Percentiles rank a stretch among this genome's conserved stretches.
Conservation (phyloP, 2,329 filamentous ascomycete genomes). For the Nemania sp. region DNA sequence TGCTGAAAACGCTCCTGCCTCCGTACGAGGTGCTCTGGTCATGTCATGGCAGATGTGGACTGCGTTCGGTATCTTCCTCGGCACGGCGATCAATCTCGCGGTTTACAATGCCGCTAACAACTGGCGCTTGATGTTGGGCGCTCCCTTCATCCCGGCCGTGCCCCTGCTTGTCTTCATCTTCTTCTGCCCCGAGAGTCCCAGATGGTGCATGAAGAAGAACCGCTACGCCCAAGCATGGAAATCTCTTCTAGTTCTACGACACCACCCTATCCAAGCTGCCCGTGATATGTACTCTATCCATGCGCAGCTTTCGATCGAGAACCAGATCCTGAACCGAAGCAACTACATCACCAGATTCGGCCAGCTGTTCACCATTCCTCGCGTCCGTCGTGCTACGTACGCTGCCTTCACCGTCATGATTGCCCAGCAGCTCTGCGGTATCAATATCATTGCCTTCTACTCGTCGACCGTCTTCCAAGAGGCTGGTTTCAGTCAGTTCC, state of each 20-base stretch:
- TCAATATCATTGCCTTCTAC: conserved; percentile 79
- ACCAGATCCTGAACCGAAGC: conserved; percentile 50
- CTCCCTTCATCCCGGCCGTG: conserved; percentile 62
- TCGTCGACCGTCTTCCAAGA: conserved; percentile 64
- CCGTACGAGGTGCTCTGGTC: conserved; percentile 73
- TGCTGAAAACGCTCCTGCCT: conserved; percentile 71
- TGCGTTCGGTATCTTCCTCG: conserved; percentile 61
- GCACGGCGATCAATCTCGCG: conserved; percentile 63
- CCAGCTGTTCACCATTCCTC: conserved; percentile 70
- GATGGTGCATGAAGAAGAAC: conserved; percentile 70
- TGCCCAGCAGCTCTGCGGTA: conserved; percentile 70
- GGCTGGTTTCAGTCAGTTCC: conserved; percentile 57
- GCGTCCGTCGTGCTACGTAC: conserved; percentile 71
- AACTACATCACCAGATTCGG: conserved; percentile 65
- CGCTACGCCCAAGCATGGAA: conserved; percentile 63
- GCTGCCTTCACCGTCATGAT: conserved; percentile 83
- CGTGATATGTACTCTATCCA: conserved; percentile 67
- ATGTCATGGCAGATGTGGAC: conserved; percentile 83
- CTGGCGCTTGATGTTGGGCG: conserved; percentile 52
- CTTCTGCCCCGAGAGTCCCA: conserved; percentile 67
- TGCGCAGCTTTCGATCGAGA: conserved; percentile 65
- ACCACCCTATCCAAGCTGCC: conserved; percentile 59
- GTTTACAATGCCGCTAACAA: conserved; percentile 42
- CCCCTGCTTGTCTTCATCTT: conserved; percentile 64
- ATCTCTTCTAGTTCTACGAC: conserved; percentile 56